Evolutionary conservation across 2,329 filamentous ascomycete species (phyloP).

Genomic region (Monosporascus sp.): DNA sequence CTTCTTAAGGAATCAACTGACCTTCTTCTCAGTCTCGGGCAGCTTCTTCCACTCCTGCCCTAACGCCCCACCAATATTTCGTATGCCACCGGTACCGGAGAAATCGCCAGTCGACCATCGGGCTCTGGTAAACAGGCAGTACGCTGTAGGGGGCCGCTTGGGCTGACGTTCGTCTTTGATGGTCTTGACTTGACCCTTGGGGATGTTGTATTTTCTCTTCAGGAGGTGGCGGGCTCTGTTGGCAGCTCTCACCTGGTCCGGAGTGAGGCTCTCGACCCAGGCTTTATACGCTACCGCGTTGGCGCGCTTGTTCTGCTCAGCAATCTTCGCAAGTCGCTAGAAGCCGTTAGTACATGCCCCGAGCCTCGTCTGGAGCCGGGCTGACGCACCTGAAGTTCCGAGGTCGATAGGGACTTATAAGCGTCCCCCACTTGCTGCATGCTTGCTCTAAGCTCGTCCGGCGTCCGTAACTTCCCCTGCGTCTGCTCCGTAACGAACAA

Average conservation of each 20-base stretch:
- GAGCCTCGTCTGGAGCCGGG: neutral
- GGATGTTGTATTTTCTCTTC: conserved; percentile 27
- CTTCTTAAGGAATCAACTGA: conserved; percentile 18
- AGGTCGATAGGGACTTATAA: conserved; percentile 35
- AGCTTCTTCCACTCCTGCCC: conserved; percentile 38
- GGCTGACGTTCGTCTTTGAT: conserved; percentile 46
- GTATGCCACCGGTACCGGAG: no score
- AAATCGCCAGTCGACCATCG: conserved; percentile 28
- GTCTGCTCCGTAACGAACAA: conserved; percentile 30
- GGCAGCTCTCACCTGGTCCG: conserved; percentile 35
- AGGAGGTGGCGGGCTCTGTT: conserved; percentile 43
- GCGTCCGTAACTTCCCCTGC: conserved; percentile 14
- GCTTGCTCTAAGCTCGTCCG: conserved; percentile 6
- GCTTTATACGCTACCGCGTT: conserved; percentile 36
- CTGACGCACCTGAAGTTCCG: conserved; percentile 39
- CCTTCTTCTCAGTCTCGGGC: conserved; percentile 35
- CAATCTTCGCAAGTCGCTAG: conserved; percentile 31
- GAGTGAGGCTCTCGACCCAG: conserved; percentile 42
- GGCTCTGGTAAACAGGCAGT: conserved; percentile 31
- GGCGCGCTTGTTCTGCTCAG: conserved; percentile 32
- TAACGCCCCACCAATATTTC: conserved; percentile 8
- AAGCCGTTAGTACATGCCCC: conserved; percentile 6
- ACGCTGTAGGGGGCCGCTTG: conserved; percentile 30
- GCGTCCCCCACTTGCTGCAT: conserved; percentile 23
- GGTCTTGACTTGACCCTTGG: conserved; percentile 11